Conservation (phyloP, 2,329 filamentous ascomycete species). For the Cladosporium sp. region DNA sequence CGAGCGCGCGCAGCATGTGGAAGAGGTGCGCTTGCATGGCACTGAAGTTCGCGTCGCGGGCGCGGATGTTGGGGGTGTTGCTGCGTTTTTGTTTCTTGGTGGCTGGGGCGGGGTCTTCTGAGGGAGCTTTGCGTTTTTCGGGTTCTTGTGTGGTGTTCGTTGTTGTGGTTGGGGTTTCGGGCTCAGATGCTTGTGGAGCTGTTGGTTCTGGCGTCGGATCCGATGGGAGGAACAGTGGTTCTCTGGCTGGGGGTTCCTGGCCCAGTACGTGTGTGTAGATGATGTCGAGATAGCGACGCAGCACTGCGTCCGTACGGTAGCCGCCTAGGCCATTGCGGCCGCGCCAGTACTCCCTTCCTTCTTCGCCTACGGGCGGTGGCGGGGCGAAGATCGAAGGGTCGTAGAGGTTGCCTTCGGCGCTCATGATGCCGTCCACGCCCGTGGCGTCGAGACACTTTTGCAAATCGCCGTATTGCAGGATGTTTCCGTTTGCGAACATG, state of each 20-base stretch:
- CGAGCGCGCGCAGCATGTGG: constrained; percentile 78
- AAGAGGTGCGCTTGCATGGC: constrained; percentile 92
- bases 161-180: constrained; percentile 7
- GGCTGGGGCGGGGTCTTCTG: constrained; percentile 31
- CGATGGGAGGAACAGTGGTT: constrained; percentile 67
- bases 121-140: constrained; percentile 24
- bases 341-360: constrained; percentile 81
- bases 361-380: constrained; percentile 59
- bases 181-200: not conserved
- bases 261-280: constrained; percentile 74
- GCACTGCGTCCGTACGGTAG: constrained; percentile 82
- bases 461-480: constrained; percentile 76
- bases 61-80: constrained; percentile 21
- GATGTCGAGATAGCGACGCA: constrained; percentile 86
- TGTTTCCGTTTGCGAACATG: constrained; percentile 94
- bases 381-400: constrained; percentile 82
- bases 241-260: constrained; percentile 59
- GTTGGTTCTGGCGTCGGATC: constrained; percentile 41
- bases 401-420: constrained; percentile 89
- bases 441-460: constrained; percentile 74
- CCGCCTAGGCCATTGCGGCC: constrained; percentile 75
- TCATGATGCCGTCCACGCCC: constrained; percentile 91
- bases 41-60: constrained; percentile 56
- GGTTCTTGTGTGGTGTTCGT: constrained; percentile 1
- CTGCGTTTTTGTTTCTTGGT: constrained; percentile 48